Base-by-base conservation (phyloP, 371 early-diverging fungal species). In the Rhizopus sp. region DNA sequence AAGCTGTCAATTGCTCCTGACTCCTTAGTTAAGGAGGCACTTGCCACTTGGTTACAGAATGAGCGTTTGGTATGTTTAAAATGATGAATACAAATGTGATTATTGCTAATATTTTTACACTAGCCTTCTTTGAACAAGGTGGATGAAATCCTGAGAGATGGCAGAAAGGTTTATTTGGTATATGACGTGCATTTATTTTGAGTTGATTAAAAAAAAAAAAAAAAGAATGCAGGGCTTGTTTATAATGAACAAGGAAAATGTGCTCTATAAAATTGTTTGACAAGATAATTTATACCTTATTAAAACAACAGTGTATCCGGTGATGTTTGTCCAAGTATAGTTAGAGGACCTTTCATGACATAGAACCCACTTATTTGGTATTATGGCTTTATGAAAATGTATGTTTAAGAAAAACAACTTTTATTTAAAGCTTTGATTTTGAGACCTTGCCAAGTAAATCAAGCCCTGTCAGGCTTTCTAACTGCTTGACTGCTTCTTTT, bases 401-500 rank as follows among this genome's bases (percentile, higher is more conserved):
- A 6, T 48, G 3, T 49, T 41, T 46, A 46, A 37, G 7, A 29
- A 15, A n/a, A 35, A 8, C 23, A 35, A 42, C 17, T 35, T 16
- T 49, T 38, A 16, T 49, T 54, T 56, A 68, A 40, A 60, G 56
- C 42, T 64, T 65, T 23, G 23, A 23, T 23, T 23, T 23, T 23
- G 23, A 23, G 33, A 56, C 13, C 47, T 57, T 59, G 47, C 50
- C 58, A 39, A 57, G 68, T 33, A 77, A 59, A 62, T 76, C 77
- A 40, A 77, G 62, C 8, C 65, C 62, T 4, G 73, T 73, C 16
- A 71, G 35, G 10, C 4, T 13, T 34, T 83, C 86, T 12, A 89
- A 64, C 38, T 80, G 60, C 47, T 70, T 52, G 12, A 89, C 72
- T n/a, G 89, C 89, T 40, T 82, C 70, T 42, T 68, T 56, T 5